These are phyloP conservation scores for Fusarium caatingaense DNA, from an alignment of 2,329 filamentous ascomycete species.

Conservation along the genomic window DNA sequence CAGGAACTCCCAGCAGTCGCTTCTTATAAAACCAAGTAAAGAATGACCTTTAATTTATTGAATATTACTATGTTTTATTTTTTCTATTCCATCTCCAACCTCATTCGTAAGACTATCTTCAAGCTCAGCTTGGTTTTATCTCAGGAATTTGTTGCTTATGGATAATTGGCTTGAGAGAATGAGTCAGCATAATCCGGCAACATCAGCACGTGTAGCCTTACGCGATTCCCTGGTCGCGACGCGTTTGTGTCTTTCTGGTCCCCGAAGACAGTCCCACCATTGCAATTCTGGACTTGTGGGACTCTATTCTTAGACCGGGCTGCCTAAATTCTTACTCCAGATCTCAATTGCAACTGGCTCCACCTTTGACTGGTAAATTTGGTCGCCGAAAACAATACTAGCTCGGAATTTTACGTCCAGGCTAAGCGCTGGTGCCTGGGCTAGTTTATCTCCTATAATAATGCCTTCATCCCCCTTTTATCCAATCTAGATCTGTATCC, in stretches of 20 bases:
- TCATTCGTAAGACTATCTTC: too few relatives aligned
- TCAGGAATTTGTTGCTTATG: rapidly evolving
- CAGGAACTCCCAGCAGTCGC: too few relatives aligned
- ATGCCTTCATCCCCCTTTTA: background rate
- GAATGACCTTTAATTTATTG: too few relatives aligned
- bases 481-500: background rate
- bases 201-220: too few relatives aligned
- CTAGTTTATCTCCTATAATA: background rate
- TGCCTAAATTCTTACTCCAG: background rate
- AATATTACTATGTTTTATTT: too few relatives aligned
- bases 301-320: background rate
- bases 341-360: rapidly evolving
- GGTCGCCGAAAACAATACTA: background rate
- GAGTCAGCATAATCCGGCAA: background rate
- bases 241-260: background rate
- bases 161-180: background rate
- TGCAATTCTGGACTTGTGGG: background rate
- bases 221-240: background rate
- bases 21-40: too few relatives aligned
- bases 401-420: background rate
- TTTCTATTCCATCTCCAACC: too few relatives aligned
- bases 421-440: background rate
- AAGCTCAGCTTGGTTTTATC: background rate
- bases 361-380: background rate
- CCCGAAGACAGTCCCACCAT: background rate